Evolutionary conservation across 1,139 yeast genomes (phyloP).

Genomic region (Debaryomyces subglobosus): DNA sequence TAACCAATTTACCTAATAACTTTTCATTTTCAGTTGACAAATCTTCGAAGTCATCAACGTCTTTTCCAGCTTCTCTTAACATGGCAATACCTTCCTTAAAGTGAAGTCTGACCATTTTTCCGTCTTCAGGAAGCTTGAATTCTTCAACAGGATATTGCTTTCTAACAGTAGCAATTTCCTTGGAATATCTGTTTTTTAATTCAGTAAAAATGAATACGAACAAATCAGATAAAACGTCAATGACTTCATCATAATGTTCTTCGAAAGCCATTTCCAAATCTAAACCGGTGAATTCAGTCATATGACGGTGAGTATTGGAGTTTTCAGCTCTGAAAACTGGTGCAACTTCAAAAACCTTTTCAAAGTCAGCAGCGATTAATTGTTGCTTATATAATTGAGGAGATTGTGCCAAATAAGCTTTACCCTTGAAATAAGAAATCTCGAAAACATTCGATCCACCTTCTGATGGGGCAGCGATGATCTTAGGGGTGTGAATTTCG

Average conservation of each 20-base stretch:
- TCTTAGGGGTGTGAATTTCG: constrained; percentile 95
- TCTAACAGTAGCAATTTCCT: constrained; percentile 88
- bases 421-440: constrained; percentile 87
- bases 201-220: constrained; percentile 87
- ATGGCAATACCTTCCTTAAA: constrained; percentile 89
- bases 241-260: constrained; percentile 95
- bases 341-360: constrained; percentile 91
- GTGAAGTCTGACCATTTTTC: constrained; percentile 87
- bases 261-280: constrained; percentile 98
- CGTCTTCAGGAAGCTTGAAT: constrained; percentile 85
- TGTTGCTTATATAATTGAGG: constrained; percentile 98
- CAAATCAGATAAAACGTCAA: constrained; percentile 80
- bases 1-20: constrained; percentile 85
- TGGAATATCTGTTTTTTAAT: constrained; percentile 74
- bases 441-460: constrained; percentile 98
- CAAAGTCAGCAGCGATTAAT: constrained; percentile 96
- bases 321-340: constrained; percentile 99
- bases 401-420: constrained; percentile 94
- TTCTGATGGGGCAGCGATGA: constrained; percentile 94
- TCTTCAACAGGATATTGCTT: constrained; percentile 97
- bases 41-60: constrained; percentile 85
- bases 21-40: constrained; percentile 93
- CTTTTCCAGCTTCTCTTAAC: constrained; percentile 81
- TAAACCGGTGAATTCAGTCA: constrained; percentile 97
- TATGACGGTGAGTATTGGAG: constrained; percentile 98